These are phyloP conservation scores for Microdochium bolleyi DNA, from an alignment of 2,329 filamentous ascomycete genomes.

Conservation along the genomic window DNA sequence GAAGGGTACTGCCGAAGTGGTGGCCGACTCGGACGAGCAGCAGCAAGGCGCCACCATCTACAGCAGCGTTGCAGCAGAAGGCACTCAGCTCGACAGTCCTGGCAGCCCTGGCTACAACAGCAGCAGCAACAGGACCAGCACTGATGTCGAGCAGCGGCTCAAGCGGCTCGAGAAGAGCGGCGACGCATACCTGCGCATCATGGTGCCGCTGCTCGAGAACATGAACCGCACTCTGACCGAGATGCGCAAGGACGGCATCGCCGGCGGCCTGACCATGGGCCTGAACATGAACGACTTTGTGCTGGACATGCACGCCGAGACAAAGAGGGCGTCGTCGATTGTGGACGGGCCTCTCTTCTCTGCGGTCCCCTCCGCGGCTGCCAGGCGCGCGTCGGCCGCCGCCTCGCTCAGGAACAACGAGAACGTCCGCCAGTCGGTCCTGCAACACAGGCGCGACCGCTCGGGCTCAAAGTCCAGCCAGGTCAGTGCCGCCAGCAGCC, in stretches of 20 bases:
- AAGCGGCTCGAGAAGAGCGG: slow-evolving; percentile 9
- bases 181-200: slow-evolving; percentile 9
- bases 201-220: slow-evolving; percentile 9
- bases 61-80: background rate
- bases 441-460: background rate
- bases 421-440: background rate
- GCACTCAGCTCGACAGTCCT: background rate
- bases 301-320: background rate
- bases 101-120: background rate
- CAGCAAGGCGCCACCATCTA: background rate
- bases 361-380: background rate
- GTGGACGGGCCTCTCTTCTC: background rate
- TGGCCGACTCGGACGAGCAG: slow-evolving; percentile 3
- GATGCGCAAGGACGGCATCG: slow-evolving; percentile 7
- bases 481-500: background rate
- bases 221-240: slow-evolving; percentile 11
- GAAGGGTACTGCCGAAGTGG: slow-evolving; percentile 9
- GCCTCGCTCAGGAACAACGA: background rate
- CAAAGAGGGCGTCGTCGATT: background rate
- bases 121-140: background rate
- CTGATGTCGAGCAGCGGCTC: slow-evolving; percentile 8
- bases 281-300: background rate
- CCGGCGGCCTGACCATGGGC: background rate
- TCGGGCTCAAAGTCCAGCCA: background rate
- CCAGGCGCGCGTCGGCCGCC: background rate